These are phyloP conservation scores for Sindora glabra DNA, from an alignment of 306 rosid genomes.

Conservation along the genomic window DNA sequence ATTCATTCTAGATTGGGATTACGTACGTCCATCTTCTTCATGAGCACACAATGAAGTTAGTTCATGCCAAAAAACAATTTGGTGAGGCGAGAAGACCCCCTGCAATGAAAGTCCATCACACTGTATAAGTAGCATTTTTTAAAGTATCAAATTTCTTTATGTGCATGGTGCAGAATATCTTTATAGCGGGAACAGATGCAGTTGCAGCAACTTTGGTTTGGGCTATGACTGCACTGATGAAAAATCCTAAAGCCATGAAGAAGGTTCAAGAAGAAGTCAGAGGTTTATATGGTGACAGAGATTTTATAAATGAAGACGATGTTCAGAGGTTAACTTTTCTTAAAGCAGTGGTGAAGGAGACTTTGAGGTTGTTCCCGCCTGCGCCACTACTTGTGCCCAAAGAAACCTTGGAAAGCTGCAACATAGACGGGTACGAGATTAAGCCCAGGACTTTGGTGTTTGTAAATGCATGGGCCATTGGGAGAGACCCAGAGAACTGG, in stretches of 20 bases:
- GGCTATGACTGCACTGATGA: conserved; percentile 27
- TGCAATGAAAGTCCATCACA: too few relatives aligned
- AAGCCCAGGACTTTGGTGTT: conserved; percentile 9
- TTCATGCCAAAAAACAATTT: too few relatives aligned
- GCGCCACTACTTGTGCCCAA: conserved; percentile 23
- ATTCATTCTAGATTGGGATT: too few relatives aligned
- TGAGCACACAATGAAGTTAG: too few relatives aligned
- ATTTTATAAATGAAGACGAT: conserved; percentile 24
- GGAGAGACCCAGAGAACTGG: conserved; percentile 23
- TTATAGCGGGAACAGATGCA: conserved; percentile 32
- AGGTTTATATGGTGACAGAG: conserved; percentile 5
- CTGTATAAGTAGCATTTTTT: too few relatives aligned
- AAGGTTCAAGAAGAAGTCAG: conserved; percentile 21
- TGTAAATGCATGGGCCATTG: conserved; percentile 28
- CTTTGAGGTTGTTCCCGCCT: conserved; percentile 27
- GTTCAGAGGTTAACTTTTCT: conserved; percentile 26
- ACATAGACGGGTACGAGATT: conserved; percentile 23
- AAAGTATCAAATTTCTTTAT: neutral
- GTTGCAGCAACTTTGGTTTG: conserved; percentile 2
- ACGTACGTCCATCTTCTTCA: too few relatives aligned
- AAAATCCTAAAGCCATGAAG: conserved; percentile 4
- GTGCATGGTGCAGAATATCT: conserved; percentile 11
- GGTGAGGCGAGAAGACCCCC: too few relatives aligned
- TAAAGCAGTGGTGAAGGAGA: conserved; percentile 29
- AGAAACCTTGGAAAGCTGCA: conserved; percentile 18